Base-by-base conservation (phyloP, 257 asterid species). In the Solanum acaule region DNA sequence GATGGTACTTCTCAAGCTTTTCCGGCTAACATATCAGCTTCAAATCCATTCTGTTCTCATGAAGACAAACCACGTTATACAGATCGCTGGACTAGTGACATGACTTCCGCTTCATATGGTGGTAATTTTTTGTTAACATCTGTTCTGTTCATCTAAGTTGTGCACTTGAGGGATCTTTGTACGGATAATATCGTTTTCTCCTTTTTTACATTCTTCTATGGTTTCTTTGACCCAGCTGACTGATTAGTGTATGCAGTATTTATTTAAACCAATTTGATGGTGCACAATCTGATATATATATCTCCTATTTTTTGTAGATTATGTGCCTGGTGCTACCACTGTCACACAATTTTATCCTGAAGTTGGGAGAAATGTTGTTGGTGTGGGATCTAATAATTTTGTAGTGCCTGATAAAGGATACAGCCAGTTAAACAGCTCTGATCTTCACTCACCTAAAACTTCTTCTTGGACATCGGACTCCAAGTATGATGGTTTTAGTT, bases 401-500 rank as follows among this genome's bases (percentile, higher is more conserved):
- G 79, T 86, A 37, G 87, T 88, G 86, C 88, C 98, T 90, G 95
- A 90, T 77, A 59, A 22, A 85, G 93, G 88, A 88, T 93, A 92
- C 78, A 89, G 88, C 93, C 92, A 90, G 89, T 72, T 86, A 42
- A 87, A 88, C 86, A 89, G 92, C 75, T 87, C 93, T 78, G 89
- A 87, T 88, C n/a, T 88, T 59, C 88, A 87, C 85, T 75, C 89
- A 85, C 89, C 88, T 31, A 93, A 90, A 86, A 83, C 88, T 46
- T 91, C 93, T 86, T 88, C 93, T 46, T 93, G 95, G 98, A 84
- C 87, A 29, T 86, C 93, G 18, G 93, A 91, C 75, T 25, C 90
- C 68, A 88, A 82, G 83, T 35, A 88, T 92, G 71, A 91, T 85
- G 94, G 91, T 90, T 91, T 89, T 86, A 89, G 92, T 89, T 87